Conservation (phyloP, 1,284 basidiomycete species). For the Termitomyces sp. region DNA sequence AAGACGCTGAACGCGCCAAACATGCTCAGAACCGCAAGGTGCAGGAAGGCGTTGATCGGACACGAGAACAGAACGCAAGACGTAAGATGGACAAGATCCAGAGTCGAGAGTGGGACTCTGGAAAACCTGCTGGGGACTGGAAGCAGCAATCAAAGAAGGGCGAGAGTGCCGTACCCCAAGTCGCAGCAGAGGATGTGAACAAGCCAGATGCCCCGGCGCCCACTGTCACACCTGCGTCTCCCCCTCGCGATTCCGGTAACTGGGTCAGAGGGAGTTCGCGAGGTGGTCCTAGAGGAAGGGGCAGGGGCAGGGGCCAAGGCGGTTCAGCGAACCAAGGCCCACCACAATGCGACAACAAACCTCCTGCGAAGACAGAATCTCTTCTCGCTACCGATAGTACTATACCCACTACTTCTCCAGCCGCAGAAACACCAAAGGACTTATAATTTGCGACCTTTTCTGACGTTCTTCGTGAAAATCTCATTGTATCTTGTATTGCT, state of each 20-base stretch:
- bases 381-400: constrained; percentile 1
- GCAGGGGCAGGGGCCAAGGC: constrained; percentile 27
- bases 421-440: constrained; percentile 3
- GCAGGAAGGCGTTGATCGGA: constrained; percentile 60
- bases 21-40: constrained; percentile 54
- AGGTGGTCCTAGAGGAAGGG: constrained; percentile 30
- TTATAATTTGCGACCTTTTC: constrained; percentile 5
- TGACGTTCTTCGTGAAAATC: background rate
- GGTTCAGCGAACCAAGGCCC: constrained; percentile 11
- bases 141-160: constrained; percentile 21
- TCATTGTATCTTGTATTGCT: constrained; percentile 8
- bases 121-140: constrained; percentile 51
- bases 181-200: constrained; percentile 7
- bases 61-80: constrained; percentile 70
- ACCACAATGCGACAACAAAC: constrained; percentile 9
- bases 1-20: constrained; percentile 54
- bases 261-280: constrained; percentile 27
- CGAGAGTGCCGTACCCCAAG: constrained; percentile 6
- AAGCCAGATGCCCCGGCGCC: background rate
- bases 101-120: constrained; percentile 78
- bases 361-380: constrained; percentile 7
- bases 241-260: constrained; percentile 13
- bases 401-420: constrained; percentile 9
- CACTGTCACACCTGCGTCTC: constrained; percentile 4
- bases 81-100: constrained; percentile 74